A percentile compares a stretch with the other conserved stretches of the same genome.
Conservation (phyloP, 2,329 filamentous ascomycete species). For the Septoria linicola region DNA sequence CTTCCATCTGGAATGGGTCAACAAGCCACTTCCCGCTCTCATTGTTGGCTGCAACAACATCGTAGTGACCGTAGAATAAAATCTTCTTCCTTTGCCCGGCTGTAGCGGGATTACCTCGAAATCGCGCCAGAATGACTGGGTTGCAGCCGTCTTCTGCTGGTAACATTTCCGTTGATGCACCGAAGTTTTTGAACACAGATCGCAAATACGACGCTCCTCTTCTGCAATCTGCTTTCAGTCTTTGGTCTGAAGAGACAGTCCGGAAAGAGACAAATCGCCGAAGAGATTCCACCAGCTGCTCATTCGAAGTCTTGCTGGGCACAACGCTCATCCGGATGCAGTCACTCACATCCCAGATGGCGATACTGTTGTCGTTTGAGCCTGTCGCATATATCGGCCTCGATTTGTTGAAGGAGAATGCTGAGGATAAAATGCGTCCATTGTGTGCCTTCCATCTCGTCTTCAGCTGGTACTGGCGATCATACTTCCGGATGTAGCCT, state of each 20-base stretch:
- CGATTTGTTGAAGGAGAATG: constrained; percentile 66
- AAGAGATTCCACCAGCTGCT: constrained; percentile 63
- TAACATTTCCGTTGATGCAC: constrained; percentile 86
- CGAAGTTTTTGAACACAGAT: constrained; percentile 86
- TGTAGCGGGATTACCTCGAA: constrained; percentile 70
- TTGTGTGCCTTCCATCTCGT: constrained; percentile 79
- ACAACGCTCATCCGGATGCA: constrained; percentile 49
- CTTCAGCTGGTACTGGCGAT: constrained; percentile 78
- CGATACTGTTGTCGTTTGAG: constrained; percentile 85
- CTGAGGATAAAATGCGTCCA: constrained; percentile 83
- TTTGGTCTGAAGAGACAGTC: constrained; percentile 81
- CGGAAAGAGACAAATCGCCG: constrained; percentile 87
- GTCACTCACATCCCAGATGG: constrained; percentile 77
- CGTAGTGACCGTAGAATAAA: constrained; percentile 96
- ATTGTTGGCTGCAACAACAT: constrained; percentile 87
- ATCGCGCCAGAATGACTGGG: constrained; percentile 89
- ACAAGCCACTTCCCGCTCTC: constrained; percentile 79
- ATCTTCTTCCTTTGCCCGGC: constrained; percentile 74
- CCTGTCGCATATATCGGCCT: constrained; percentile 90
- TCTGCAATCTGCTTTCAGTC: constrained; percentile 87
- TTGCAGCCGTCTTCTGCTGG: constrained; percentile 76
- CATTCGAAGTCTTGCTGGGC: constrained; percentile 57
- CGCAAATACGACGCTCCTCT: constrained; percentile 88
- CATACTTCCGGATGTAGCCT: constrained; percentile 70
- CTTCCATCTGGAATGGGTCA: constrained; percentile 86